A percentile compares a stretch with the other conserved stretches of the same genome.
Conservation (phyloP, 441 rosid species). For the Gossypium armourianum region DNA sequence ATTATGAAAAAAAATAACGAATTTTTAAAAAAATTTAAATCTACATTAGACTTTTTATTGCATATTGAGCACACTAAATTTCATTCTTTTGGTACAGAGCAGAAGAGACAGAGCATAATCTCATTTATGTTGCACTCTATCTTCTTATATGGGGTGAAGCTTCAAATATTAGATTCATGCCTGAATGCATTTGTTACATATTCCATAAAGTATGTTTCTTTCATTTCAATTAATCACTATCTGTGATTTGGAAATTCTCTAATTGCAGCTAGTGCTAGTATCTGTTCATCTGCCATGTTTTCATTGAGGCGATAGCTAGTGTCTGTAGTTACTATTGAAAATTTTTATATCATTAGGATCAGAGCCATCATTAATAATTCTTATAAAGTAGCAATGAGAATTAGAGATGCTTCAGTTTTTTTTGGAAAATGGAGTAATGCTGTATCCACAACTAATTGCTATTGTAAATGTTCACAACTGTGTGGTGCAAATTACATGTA, state of each 20-base stretch:
- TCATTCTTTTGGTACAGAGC: neutral
- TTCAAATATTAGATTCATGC: slow-evolving; percentile 94
- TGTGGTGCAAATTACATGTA: neutral
- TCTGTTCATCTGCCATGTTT: neutral
- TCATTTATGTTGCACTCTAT: slow-evolving; percentile 71
- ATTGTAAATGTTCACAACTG: neutral
- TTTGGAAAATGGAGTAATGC: neutral
- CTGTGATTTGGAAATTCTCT: neutral
- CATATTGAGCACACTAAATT: slow-evolving; percentile 13
- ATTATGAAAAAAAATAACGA: neutral
- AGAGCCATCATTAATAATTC: neutral
- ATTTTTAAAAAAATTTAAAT: neutral
- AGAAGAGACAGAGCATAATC: slow-evolving; percentile 31
- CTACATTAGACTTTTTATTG: slow-evolving; percentile 6
- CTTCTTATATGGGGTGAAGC: slow-evolving; percentile 99
- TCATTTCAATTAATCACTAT: neutral
- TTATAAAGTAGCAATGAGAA: neutral
- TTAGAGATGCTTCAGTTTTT: neutral
- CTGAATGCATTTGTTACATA: slow-evolving; percentile 94
- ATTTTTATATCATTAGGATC: slow-evolving; percentile 1
- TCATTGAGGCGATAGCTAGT: slow-evolving; percentile 7
- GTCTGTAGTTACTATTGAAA: neutral
- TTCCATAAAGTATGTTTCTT: slow-evolving; percentile 66
- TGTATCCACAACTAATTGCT: neutral
- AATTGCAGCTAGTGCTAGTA: neutral